A percentile compares a stretch with the other conserved stretches of the same genome.
phyloP scores from a whole-genome alignment of 2,329 filamentous ascomycete species.

The Tolypocladium paradoxum region DNA sequence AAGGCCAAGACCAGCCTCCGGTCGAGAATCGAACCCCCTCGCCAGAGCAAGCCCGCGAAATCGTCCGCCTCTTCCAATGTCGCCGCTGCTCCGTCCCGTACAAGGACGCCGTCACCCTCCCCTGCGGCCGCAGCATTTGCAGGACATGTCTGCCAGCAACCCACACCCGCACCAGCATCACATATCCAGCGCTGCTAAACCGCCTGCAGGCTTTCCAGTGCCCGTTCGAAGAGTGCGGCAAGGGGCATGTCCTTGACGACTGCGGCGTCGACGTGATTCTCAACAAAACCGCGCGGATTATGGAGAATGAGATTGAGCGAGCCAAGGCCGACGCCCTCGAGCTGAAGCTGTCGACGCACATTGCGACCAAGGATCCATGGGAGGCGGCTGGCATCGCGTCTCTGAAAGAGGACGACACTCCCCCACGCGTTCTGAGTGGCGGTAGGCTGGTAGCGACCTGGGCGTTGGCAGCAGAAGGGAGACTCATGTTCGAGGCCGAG shows the following conservation, averaged over 20 bases:
- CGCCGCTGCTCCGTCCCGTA: constrained; percentile 60
- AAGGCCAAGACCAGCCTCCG: not conserved
- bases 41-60: constrained; percentile 13
- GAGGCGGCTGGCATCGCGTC: constrained; percentile 29
- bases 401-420: constrained; percentile 20
- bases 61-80: constrained; percentile 67
- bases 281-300: constrained; percentile 55
- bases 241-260: constrained; percentile 66
- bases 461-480: constrained; percentile 49
- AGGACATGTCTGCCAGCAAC: constrained; percentile 60
- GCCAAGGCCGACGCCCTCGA: constrained; percentile 19
- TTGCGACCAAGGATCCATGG: constrained; percentile 27
- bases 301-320: constrained; percentile 41
- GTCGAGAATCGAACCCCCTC: constrained; percentile 1
- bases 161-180: constrained; percentile 56
- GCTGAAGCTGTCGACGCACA: constrained; percentile 22
- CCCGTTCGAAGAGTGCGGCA: constrained; percentile 53
- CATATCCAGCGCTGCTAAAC: constrained; percentile 61
- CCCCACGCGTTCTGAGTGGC: constrained; percentile 33
- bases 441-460: constrained; percentile 58
- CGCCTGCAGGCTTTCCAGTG: constrained; percentile 65
- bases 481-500: constrained; percentile 45
- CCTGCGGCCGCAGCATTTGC: constrained; percentile 74
- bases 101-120: constrained; percentile 59
- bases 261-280: constrained; percentile 69